Evolutionary conservation across 805 yeast species (phyloP).

Genomic region (Lachancea fermentati): DNA sequence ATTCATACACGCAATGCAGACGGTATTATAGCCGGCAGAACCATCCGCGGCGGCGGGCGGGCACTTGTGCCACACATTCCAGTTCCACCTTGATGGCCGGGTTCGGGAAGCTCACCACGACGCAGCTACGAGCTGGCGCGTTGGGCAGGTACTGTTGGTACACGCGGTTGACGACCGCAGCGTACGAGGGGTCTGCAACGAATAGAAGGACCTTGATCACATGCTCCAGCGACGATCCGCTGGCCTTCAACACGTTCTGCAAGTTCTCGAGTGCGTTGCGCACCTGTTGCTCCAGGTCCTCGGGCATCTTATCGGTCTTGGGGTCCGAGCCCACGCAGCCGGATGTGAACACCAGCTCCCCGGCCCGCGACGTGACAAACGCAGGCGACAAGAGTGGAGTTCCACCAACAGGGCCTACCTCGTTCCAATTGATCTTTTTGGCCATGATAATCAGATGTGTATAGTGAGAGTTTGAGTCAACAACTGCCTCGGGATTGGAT

Average conservation of each 20-base stretch:
- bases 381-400: slow-evolving; percentile 38
- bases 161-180: slow-evolving; percentile 39
- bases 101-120: slow-evolving; percentile 48
- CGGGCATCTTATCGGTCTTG: slow-evolving; percentile 38
- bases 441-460: too few species aligned
- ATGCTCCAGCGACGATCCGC: slow-evolving; percentile 42
- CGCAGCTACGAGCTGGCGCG: slow-evolving; percentile 50
- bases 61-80: slow-evolving; percentile 40
- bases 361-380: slow-evolving; percentile 27
- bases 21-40: slow-evolving; percentile 15
- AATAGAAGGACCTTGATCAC: slow-evolving; percentile 47
- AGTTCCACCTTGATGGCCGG: slow-evolving; percentile 45
- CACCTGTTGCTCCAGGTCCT: slow-evolving; percentile 42
- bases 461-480: too few species aligned
- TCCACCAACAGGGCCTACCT: slow-evolving; percentile 27
- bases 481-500: too few species aligned
- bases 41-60: too few species aligned
- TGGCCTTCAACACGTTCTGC: slow-evolving; percentile 36
- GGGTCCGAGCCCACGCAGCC: slow-evolving; percentile 42
- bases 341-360: slow-evolving; percentile 44
- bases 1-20: background rate
- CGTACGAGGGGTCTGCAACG: slow-evolving; percentile 40
- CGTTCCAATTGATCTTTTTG: slow-evolving; percentile 27
- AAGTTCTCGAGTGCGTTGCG: slow-evolving; percentile 40
- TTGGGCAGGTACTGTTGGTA: slow-evolving; percentile 43